A percentile compares a stretch with the other conserved stretches of the same genome.
These are phyloP conservation scores for Gliomastix tumulicola DNA, from an alignment of 2,329 filamentous ascomycete genomes.

Conservation along the genomic window DNA sequence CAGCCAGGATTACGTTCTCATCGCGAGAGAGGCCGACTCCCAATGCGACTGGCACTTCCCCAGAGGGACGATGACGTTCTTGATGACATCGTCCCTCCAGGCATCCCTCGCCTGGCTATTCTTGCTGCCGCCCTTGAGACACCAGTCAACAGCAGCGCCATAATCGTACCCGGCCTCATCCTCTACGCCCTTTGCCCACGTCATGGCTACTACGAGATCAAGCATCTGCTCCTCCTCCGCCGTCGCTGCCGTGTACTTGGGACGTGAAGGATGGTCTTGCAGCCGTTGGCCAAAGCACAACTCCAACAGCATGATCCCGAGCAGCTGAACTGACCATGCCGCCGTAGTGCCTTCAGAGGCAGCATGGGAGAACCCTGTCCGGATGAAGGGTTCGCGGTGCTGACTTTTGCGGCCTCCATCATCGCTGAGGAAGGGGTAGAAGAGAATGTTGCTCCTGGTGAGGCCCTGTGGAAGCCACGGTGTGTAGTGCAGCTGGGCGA, in stretches of 20 bases:
- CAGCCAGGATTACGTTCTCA: no score
- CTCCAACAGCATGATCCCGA: background rate
- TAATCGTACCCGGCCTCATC: background rate
- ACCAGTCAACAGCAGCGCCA: background rate
- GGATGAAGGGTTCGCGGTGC: conserved; percentile 1
- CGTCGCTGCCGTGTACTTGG: background rate
- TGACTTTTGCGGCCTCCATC: no score
- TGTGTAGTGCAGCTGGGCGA: conserved; percentile 1
- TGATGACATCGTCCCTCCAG: no score
- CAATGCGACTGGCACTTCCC: no score
- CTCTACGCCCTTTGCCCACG: background rate
- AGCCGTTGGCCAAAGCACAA: background rate
- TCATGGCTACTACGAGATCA: no score
- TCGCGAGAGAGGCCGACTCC: no score
- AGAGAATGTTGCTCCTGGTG: background rate
- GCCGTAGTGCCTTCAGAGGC: background rate
- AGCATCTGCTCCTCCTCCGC: no score
- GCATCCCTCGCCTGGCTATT: no score
- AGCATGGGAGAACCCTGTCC: background rate
- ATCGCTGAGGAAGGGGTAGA: background rate
- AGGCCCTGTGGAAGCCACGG: background rate
- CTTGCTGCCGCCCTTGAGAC: no score
- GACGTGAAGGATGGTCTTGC: background rate
- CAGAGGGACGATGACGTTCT: no score
- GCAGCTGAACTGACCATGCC: background rate